phyloP scores from a whole-genome alignment of 257 asterid genomes.

The Ilex aquifolium region DNA sequence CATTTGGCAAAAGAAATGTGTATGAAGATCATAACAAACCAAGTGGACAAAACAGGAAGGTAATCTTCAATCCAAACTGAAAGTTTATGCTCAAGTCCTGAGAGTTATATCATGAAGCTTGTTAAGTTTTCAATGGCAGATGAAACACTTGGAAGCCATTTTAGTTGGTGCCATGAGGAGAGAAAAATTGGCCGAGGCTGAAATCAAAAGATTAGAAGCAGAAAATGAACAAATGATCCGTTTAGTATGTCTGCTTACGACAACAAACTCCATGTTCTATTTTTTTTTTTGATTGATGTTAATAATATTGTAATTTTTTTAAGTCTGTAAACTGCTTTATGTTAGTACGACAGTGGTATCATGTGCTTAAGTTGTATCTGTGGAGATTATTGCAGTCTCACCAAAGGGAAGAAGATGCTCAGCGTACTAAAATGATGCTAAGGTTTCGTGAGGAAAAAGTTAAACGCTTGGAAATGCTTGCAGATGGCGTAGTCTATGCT shows the following conservation, averaged over 20 bases:
- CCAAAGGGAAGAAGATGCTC: conserved; percentile 50
- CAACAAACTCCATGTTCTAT: background rate
- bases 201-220: conserved; percentile 43
- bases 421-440: conserved; percentile 41
- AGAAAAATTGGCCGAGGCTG: conserved; percentile 45
- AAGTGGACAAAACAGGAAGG: conserved; percentile 29
- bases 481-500: conserved; percentile 38
- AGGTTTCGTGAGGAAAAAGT: conserved; percentile 52
- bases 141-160: conserved; percentile 30
- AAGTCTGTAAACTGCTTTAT: too few relatives aligned
- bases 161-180: conserved; percentile 45
- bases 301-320: too few relatives aligned
- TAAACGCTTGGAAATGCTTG: conserved; percentile 43
- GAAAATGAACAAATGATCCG: conserved; percentile 43
- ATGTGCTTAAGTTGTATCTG: too few relatives aligned
- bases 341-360: too few relatives aligned
- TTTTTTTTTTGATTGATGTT: too few relatives aligned
- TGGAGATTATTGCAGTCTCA: conserved; percentile 33
- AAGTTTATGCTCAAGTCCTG: conserved; percentile 4
- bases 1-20: conserved; percentile 18
- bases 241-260: conserved; percentile 31
- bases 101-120: conserved; percentile 11
- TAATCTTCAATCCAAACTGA: conserved; percentile 17
- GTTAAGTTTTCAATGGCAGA: conserved; percentile 32
- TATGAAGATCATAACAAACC: conserved; percentile 15